Percentiles rank a stretch among this genome's conserved stretches.
phyloP scores from a whole-genome alignment of 441 rosid genomes.

The Arabidopsis lyrata region DNA sequence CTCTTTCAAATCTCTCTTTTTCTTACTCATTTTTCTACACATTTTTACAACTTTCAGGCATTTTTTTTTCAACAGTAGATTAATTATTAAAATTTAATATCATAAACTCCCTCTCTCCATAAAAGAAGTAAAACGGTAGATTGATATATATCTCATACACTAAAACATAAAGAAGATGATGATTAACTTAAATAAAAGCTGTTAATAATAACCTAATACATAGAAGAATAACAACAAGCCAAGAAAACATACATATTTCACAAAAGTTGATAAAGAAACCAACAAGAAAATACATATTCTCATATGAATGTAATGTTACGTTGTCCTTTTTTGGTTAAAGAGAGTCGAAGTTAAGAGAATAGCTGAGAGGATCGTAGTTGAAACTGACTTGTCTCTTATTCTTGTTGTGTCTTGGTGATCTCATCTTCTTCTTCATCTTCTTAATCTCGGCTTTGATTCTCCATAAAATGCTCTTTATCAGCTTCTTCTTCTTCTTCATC shows the following conservation, averaged over 20 bases:
- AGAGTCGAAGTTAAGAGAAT: slow-evolving; percentile 49
- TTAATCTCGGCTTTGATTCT: slow-evolving; percentile 40
- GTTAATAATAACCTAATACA: slow-evolving; percentile 12
- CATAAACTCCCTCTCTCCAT: background rate
- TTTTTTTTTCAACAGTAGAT: no score
- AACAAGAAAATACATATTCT: background rate
- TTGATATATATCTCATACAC: background rate
- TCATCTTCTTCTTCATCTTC: slow-evolving; percentile 46
- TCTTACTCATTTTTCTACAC: no score
- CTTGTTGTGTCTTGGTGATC: slow-evolving; percentile 33
- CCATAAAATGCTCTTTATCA: slow-evolving; percentile 27
- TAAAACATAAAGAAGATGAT: background rate
- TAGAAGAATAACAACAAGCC: background rate
- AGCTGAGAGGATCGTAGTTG: slow-evolving; percentile 45
- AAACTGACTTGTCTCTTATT: slow-evolving; percentile 37
- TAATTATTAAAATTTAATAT: background rate
- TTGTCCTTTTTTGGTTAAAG: background rate
- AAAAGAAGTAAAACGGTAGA: background rate
- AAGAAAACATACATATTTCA: slow-evolving; percentile 2
- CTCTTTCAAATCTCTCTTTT: slow-evolving; percentile 9
- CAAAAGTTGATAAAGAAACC: slow-evolving; percentile 18
- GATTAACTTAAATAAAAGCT: slow-evolving; percentile 1
- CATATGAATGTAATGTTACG: no score
- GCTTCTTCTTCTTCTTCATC: slow-evolving; percentile 38
- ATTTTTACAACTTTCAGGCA: no score